Percentiles rank a stretch among this genome's conserved stretches.
Conservation (phyloP, 2,329 filamentous ascomycete species). For the Sodiomyces alkalinus region DNA sequence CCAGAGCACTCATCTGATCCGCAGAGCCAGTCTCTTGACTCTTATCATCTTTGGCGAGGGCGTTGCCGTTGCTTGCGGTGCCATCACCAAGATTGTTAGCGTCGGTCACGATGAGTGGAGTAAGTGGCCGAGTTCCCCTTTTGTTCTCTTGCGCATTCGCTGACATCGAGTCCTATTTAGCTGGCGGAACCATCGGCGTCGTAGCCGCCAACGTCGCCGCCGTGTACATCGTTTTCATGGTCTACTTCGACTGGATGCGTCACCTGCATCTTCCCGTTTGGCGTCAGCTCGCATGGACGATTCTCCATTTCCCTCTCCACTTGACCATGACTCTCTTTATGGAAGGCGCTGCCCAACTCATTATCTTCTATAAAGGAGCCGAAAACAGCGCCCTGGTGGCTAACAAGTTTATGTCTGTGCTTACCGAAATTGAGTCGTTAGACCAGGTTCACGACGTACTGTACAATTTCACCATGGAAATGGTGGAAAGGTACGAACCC, state of each 20-base stretch:
- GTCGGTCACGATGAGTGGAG: slow-evolving; percentile 20
- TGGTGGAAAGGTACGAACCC: slow-evolving; percentile 14
- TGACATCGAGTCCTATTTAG: slow-evolving; percentile 14
- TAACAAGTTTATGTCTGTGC: background rate
- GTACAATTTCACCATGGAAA: slow-evolving; percentile 6
- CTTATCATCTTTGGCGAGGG: slow-evolving; percentile 53
- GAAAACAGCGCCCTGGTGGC: slow-evolving; percentile 6
- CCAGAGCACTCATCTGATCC: slow-evolving; percentile 45
- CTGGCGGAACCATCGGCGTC: slow-evolving; percentile 22
- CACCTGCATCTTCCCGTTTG: slow-evolving; percentile 40
- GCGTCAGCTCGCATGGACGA: slow-evolving; percentile 43
- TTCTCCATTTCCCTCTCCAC: slow-evolving; percentile 48
- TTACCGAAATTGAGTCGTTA: background rate
- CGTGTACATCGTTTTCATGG: slow-evolving; percentile 29
- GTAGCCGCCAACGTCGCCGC: slow-evolving; percentile 22
- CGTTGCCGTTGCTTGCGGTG: slow-evolving; percentile 30
- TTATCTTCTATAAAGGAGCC: slow-evolving; percentile 23
- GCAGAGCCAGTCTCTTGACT: slow-evolving; percentile 47
- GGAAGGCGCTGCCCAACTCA: slow-evolving; percentile 44
- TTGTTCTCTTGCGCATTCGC: rapidly evolving
- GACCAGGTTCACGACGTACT: slow-evolving; percentile 6
- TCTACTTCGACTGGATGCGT: slow-evolving; percentile 49
- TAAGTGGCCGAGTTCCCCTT: slow-evolving; percentile 8
- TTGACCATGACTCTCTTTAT: slow-evolving; percentile 47
- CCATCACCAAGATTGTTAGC: background rate